Percentiles rank a stretch among this genome's conserved stretches.
Conservation (phyloP, 805 yeast species). For the Kregervanrija delftensis region DNA sequence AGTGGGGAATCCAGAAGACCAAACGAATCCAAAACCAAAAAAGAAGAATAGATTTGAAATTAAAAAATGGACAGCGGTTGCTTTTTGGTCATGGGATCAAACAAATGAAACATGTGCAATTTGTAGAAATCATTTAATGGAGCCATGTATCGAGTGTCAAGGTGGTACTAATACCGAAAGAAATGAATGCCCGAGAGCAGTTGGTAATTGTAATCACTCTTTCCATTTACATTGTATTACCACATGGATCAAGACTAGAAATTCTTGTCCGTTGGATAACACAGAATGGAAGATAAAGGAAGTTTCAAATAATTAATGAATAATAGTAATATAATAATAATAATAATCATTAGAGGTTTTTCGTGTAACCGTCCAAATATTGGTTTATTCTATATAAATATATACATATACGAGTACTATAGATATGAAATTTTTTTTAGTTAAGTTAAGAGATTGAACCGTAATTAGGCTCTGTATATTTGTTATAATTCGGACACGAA, state of each 20-base stretch:
- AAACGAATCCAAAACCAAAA: constrained; percentile 18
- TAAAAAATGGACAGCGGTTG: constrained; percentile 98
- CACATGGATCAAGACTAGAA: constrained; percentile 91
- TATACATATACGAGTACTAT: no score
- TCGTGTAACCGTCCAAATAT: not conserved
- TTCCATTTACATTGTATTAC: constrained; percentile 96
- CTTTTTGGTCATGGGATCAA: constrained; percentile 98
- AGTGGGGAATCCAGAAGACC: constrained; percentile 1
- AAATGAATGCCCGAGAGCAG: constrained; percentile 74
- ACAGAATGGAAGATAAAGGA: constrained; percentile 63
- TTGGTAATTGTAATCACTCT: constrained; percentile 98
- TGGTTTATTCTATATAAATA: not conserved
- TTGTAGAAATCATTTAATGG: constrained; percentile 97
- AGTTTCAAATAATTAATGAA: constrained; percentile 17
- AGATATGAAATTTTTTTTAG: no score
- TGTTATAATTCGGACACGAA: no score
- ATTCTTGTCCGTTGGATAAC: constrained; percentile 94
- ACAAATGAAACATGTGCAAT: constrained; percentile 86
- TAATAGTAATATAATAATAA: not conserved
- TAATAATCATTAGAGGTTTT: not conserved
- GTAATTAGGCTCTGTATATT: no score
- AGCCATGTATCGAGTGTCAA: constrained; percentile 91
- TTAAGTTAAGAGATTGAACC: no score
- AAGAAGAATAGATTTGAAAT: constrained; percentile 78
- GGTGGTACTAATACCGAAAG: constrained; percentile 42